Evolutionary conservation across 345 rosid species (phyloP), one percentile per base, ranked within the genome.

Genomic region (Citrus cavaleriei): DNA sequence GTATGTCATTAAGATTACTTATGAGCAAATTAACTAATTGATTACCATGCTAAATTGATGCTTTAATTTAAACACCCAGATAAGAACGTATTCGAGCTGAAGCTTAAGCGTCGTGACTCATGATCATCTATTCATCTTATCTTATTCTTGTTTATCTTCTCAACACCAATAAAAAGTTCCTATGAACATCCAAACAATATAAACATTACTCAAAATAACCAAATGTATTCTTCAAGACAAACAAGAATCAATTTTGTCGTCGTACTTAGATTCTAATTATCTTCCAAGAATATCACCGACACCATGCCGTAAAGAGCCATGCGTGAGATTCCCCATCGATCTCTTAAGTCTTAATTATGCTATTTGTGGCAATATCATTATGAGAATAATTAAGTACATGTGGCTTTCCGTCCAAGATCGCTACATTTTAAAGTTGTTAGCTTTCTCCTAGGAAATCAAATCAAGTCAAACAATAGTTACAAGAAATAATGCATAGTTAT

Each of bases 341-440:
- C 6, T 16, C 21, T 54, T 5, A 19, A 54, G 51, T 18, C 58
- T 16, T 54, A 54, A 18, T 54, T 18, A 54, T 18, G 51, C 7
- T 18, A 54, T 4, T 1, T 54, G 58, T 12, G 7, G 18, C 37
- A 51, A 18, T 18, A 37, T 54, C 58, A 51, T 28, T 16, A 51
- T 0, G 37, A 51, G 40, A 49, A 25, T 16, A 24, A 18, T 46
- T 46, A 3, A 46, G 5, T 13, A 13, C 68, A 74, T 38, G 68
- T 61, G 58, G 68, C 58, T 38, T 37, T 74, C 77, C 59, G 77
- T 74, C 77, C 66, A 4, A 37, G 38, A 10, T 27, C 69, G 3
- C 60, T 21, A 28, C 14, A 49, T 64, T 65, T 35, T 46, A 32
- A 75, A 63, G 9, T 46, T 65, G 69, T 21, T 63, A 63, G 46